Base-by-base conservation (phyloP, 345 rosid genomes). In the Linum usitatissimum region DNA sequence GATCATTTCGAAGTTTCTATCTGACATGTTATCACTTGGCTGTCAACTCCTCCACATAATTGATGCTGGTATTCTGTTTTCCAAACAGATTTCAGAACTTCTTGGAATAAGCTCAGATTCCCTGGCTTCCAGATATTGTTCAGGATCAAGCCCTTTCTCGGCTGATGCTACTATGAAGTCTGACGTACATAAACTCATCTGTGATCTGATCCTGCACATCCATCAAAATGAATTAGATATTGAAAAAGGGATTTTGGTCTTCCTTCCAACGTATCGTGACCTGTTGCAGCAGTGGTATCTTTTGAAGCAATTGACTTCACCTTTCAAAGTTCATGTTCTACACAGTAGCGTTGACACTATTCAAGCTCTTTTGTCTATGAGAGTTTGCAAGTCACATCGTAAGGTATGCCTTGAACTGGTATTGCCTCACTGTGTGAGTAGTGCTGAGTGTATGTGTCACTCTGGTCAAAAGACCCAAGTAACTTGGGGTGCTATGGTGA, bases 311-410 rank as follows among this genome's bases (percentile, higher is more conserved):
- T 71, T 75, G 49, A 65, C 60, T 66, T 74, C 86, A 38, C 67
- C 73, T 64, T 88, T 88, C 67, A 86, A 86, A 79, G 83, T 91
- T 74, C 92, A 88, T 73, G 83, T 88, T 68, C 74, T 88, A 70
- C 98, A 91, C 69, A 68, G 95, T 59, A 91, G 98, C 76, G 73
- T 91, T 71, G 92, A 83, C 70, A 88, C 86, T 6, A 84, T 85
- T 74, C 86, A 84, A 76, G 98, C 98, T 69, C 84, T 91, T 57
- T 63, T 69, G 68, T 83, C 98, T 71, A 85, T 91, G 98, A 91
- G 79, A 81, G 81, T 88, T 57, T 86, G 76, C 71, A 85, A 82
- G 75, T 81, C 92, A 55, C 96, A 79, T 68, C 98, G 96, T 40
- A 91, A 86, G 98, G 96, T 91, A 73, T 63, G n/a, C n/a, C n/a